Percentiles rank a stretch among this genome's conserved stretches.
Evolutionary conservation across 768 basidiomycete genomes (phyloP).

Genomic region (Mycena polygramma): DNA sequence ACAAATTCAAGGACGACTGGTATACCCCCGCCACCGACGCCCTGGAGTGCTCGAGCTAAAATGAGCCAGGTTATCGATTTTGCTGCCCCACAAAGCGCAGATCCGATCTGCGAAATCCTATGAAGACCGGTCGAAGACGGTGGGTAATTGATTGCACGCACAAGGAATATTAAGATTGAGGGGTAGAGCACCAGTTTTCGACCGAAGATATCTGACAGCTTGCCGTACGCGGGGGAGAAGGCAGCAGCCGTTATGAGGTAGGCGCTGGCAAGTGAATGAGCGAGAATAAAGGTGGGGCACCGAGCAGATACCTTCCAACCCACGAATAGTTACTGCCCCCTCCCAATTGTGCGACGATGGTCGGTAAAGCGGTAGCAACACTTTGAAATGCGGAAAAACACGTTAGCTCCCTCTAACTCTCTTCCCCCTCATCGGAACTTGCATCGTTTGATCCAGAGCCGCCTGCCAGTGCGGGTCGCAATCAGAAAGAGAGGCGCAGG

Average conservation of each 20-base stretch:
- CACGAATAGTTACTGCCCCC: conserved; percentile 77
- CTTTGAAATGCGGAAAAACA: conserved; percentile 44
- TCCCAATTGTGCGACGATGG: conserved; percentile 73
- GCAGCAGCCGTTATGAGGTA: conserved; percentile 80
- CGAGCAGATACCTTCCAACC: conserved; percentile 69
- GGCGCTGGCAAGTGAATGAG: conserved; percentile 59
- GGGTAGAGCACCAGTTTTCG: conserved; percentile 68
- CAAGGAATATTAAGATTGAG: conserved; percentile 67
- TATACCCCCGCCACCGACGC: conserved; percentile 81
- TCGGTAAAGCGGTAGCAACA: conserved; percentile 80
- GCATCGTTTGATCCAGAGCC: conserved; percentile 66
- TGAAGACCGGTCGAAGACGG: background rate
- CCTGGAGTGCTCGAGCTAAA: conserved; percentile 71
- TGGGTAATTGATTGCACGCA: conserved; percentile 47
- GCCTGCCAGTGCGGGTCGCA: background rate
- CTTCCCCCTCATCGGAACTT: conserved; percentile 9
- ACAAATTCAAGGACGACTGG: conserved; percentile 36
- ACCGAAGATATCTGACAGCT: conserved; percentile 71
- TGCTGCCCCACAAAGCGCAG: conserved; percentile 85
- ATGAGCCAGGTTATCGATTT: conserved; percentile 86
- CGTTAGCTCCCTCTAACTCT: background rate
- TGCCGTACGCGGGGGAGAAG: conserved; percentile 82
- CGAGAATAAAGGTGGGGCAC: background rate
- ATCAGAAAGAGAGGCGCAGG: background rate
- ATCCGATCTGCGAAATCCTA: conserved; percentile 66